A percentile compares a stretch with the other conserved stretches of the same genome.
Evolutionary conservation across 2,329 filamentous ascomycete genomes (phyloP).

Genomic region (Colletotrichum lini): DNA sequence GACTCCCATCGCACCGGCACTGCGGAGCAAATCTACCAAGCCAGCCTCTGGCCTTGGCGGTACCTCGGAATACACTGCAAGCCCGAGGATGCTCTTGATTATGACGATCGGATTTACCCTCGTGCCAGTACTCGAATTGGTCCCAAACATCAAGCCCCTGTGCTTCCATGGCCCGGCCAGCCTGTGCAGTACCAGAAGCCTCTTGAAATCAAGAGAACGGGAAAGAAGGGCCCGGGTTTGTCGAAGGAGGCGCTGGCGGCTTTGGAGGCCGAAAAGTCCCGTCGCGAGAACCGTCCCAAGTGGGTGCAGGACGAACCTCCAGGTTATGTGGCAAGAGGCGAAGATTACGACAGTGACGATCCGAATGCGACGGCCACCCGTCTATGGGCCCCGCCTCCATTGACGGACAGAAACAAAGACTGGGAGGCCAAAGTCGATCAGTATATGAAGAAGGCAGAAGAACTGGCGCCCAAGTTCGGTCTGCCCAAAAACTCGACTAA

Average conservation of each 20-base stretch:
- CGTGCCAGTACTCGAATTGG: constrained; percentile 94
- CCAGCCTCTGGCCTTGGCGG: constrained; percentile 95
- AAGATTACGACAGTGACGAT: constrained; percentile 81
- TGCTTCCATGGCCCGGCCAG: constrained; percentile 86
- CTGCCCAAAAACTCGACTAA: constrained; percentile 86
- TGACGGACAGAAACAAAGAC: constrained; percentile 74
- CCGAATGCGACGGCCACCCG: constrained; percentile 81
- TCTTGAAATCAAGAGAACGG: constrained; percentile 85
- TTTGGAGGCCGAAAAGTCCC: constrained; percentile 84
- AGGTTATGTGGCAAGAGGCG: constrained; percentile 88
- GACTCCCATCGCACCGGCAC: constrained; percentile 73
- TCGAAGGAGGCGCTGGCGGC: constrained; percentile 85
- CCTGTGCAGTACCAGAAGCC: constrained; percentile 94
- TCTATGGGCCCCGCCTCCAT: constrained; percentile 82
- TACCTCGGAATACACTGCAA: constrained; percentile 97
- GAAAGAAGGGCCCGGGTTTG: constrained; percentile 82
- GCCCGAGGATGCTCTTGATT: constrained; percentile 94
- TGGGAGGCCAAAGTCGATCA: constrained; percentile 68
- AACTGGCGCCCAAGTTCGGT: constrained; percentile 76
- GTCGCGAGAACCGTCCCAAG: constrained; percentile 86
- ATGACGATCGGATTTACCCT: constrained; percentile 97
- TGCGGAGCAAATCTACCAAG: constrained; percentile 90
- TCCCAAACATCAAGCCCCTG: constrained; percentile 90
- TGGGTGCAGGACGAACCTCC: constrained; percentile 94
- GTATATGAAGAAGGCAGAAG: constrained; percentile 81